Base-by-base conservation (phyloP, 2,329 filamentous ascomycete species). In the Sarocladium brachiariae region DNA sequence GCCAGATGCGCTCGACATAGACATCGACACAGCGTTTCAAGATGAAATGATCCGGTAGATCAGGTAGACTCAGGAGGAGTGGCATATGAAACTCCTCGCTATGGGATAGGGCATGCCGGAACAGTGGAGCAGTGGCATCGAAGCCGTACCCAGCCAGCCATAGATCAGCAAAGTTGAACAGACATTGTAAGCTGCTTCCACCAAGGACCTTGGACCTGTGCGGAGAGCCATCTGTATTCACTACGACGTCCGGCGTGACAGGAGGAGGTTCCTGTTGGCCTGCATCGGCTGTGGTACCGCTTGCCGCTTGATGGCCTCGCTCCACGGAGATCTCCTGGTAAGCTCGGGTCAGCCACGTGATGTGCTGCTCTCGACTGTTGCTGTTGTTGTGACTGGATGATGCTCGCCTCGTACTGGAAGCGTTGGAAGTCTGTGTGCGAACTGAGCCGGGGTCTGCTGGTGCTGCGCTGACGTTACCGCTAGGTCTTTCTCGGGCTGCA, bases 91-190 rank as follows among this genome's bases (percentile, higher is more conserved):
- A 25, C 39, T 43, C 39, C 23, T 43, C 39, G 21, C 21, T 43
- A 19, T 7, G 21, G 23, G 21, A 43, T 25, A 43, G 39, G 23
- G 21, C 39, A 43, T 43, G 39, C 21, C 39, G 39, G 7, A 43
- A 27, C 39, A 43, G 23, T 9, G 39, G 39, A 7, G 39, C 39
- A 25, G 39, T 25, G 23, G 39, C 39, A 27, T 43, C 39, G n/a
- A 24, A 43, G 23, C 39, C 39, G 16, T 43, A 43, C 4, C 39
- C 39, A 27, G 21, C 39, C n/a, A 43, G 23, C 39, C 39, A 43
- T n/a, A 43, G 39, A 23, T 43, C 39, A 8, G 39, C 23, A 43
- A 43, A 43, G 21, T 43, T 43, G 39, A 43, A 43, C 4, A 43
- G 39, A 27, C 39, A 43, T 25, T 25, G 21, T 4, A 43, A n/a